Percentiles rank a stretch among this genome's conserved stretches.
phyloP scores from a whole-genome alignment of 306 rosid genomes.

The Prunus armeniaca region DNA sequence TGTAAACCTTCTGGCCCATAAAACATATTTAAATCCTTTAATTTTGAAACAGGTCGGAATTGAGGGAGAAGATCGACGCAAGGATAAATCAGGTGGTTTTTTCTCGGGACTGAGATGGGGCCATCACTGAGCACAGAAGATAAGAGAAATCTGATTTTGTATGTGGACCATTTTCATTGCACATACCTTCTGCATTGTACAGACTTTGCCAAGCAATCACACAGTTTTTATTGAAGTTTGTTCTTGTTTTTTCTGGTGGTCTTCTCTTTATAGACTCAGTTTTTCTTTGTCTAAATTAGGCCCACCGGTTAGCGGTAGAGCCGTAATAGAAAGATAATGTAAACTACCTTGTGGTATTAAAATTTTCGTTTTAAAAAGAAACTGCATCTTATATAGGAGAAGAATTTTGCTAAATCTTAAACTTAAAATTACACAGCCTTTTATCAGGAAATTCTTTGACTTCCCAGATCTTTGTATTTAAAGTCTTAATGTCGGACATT shows the following conservation, averaged over 20 bases:
- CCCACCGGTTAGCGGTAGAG: neutral
- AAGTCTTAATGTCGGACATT: neutral
- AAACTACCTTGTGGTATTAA: neutral
- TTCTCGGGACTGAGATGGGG: slow-evolving; percentile 64
- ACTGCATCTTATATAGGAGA: neutral
- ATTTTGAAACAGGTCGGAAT: slow-evolving; percentile 46
- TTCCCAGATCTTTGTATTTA: neutral
- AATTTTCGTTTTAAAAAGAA: neutral
- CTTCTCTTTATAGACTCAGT: neutral
- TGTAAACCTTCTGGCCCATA: neutral
- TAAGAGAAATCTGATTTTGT: slow-evolving; percentile 4
- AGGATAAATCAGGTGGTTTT: slow-evolving; percentile 52
- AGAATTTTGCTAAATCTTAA: neutral
- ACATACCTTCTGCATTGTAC: slow-evolving; percentile 19
- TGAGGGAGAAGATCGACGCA: slow-evolving; percentile 46
- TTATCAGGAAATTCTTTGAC: neutral
- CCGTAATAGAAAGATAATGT: neutral
- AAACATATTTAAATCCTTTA: slow-evolving; percentile 15
- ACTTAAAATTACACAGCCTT: neutral
- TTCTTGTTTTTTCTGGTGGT: neutral
- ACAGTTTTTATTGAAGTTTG: neutral
- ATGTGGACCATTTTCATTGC: slow-evolving; percentile 13
- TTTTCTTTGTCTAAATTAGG: neutral
- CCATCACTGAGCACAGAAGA: slow-evolving; percentile 36
- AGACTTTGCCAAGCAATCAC: neutral